Percentiles rank a stretch among this genome's conserved stretches.
Conservation (phyloP, 208 protist species). For the Trypanosoma lewisi region DNA sequence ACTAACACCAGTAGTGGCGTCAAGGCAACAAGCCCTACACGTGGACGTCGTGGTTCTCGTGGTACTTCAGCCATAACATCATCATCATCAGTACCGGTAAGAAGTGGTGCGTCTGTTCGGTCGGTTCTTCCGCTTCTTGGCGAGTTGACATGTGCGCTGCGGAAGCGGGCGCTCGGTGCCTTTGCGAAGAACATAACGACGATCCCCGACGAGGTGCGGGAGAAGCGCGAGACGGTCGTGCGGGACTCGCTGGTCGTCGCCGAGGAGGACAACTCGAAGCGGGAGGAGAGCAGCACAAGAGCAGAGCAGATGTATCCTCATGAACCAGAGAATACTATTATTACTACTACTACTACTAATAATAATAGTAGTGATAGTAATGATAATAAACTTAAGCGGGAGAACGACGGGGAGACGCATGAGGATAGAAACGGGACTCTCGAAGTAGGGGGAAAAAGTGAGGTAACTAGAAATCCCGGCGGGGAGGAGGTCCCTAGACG, state of each 20-base stretch:
- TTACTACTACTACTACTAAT: not conserved
- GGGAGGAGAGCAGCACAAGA: constrained; percentile 3
- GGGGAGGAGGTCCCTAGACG: not conserved
- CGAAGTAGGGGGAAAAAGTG: too few relatives aligned
- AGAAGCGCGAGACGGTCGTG: constrained; percentile 71
- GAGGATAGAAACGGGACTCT: not conserved
- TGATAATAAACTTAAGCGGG: not conserved
- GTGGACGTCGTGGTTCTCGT: not conserved
- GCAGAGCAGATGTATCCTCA: too few relatives aligned
- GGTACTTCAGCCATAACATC: not conserved
- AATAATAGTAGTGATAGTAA: too few relatives aligned
- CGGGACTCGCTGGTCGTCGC: constrained; percentile 30
- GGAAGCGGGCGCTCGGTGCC: constrained; percentile 34
- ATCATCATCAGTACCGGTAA: not conserved
- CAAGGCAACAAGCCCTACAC: not conserved
- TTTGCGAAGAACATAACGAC: constrained; percentile 49
- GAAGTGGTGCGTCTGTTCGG: not conserved
- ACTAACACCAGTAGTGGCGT: not conserved
- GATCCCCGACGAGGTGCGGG: constrained; percentile 50
- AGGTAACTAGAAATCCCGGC: too few relatives aligned
- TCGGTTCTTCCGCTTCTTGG: constrained; percentile 46
- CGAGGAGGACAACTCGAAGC: constrained; percentile 1
- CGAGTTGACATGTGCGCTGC: constrained; percentile 39
- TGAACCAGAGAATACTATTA: too few relatives aligned
- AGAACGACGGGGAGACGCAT: not conserved